Evolutionary conservation across 768 basidiomycete species (phyloP).

Genomic region (Rhizopogon vulgaris): DNA sequence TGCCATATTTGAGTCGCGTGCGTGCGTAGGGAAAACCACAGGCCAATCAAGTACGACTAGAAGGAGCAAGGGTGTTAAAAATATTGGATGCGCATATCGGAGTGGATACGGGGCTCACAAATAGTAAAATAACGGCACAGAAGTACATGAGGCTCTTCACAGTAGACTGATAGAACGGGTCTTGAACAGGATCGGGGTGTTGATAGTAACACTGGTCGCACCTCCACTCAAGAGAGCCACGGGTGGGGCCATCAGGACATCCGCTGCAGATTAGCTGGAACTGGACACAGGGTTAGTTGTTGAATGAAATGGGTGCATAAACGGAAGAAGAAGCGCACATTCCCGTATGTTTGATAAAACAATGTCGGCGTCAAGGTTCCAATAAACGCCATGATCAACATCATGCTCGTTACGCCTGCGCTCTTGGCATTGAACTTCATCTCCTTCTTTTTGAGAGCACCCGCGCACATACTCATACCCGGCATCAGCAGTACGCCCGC

Average conservation of each 20-base stretch:
- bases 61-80: slow-evolving; percentile 2
- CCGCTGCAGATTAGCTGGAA: slow-evolving; percentile 84
- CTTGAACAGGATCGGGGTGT: slow-evolving; percentile 86
- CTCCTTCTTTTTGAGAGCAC: slow-evolving; percentile 86
- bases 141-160: slow-evolving; percentile 96
- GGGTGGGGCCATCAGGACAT: slow-evolving; percentile 45
- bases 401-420: slow-evolving; percentile 97
- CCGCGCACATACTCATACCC: slow-evolving; percentile 90
- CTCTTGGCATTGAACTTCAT: slow-evolving; percentile 99
- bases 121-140: slow-evolving; percentile 82
- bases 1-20: slow-evolving; percentile 99
- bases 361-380: slow-evolving; percentile 91
- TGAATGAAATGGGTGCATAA: neutral
- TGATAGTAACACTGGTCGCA: slow-evolving; percentile 94
- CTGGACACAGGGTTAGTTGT: slow-evolving; percentile 33
- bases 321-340: slow-evolving; percentile 50
- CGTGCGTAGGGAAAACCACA: slow-evolving; percentile 98
- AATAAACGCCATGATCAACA: slow-evolving; percentile 99
- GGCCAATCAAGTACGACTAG: slow-evolving; percentile 92
- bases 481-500: slow-evolving; percentile 98
- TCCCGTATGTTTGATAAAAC: slow-evolving; percentile 98
- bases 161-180: slow-evolving; percentile 95
- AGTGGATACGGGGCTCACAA: slow-evolving; percentile 48
- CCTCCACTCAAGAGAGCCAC: slow-evolving; percentile 48
- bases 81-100: neutral